These are phyloP conservation scores for Zygosaccharomyces pseudobailii DNA, from an alignment of 1,139 yeast genomes.

Conservation along the genomic window DNA sequence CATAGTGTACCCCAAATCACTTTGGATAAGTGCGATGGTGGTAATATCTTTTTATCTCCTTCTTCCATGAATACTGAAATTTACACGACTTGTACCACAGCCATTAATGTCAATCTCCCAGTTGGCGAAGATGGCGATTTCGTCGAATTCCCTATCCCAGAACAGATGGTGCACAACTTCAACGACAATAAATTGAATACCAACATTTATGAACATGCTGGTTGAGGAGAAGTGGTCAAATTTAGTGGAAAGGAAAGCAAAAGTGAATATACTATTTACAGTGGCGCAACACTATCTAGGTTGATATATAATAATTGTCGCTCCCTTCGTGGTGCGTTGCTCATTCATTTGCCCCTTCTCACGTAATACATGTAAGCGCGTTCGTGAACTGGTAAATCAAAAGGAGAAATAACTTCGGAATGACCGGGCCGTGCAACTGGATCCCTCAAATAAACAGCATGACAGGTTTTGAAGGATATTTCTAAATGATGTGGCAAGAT, in stretches of 20 bases:
- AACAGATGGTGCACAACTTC: constrained; percentile 70
- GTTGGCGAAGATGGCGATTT: constrained; percentile 57
- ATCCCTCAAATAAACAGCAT: constrained; percentile 90
- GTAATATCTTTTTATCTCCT: constrained; percentile 71
- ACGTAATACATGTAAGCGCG: constrained; percentile 94
- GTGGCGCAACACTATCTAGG: constrained; percentile 3
- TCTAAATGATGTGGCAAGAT: constrained; percentile 89
- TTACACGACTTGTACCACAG: constrained; percentile 78
- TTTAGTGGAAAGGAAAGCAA: not conserved
- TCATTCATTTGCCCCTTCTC: constrained; percentile 57
- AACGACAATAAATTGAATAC: constrained; percentile 45
- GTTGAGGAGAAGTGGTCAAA: constrained; percentile 30
- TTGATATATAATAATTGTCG: not conserved
- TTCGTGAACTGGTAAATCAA: constrained; percentile 77
- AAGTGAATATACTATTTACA: constrained; percentile 12
- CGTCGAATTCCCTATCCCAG: constrained; percentile 78
- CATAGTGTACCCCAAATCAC: constrained; percentile 78
- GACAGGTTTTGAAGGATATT: constrained; percentile 84
- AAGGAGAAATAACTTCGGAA: constrained; percentile 92
- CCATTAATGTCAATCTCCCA: constrained; percentile 80
- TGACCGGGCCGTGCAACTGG: constrained; percentile 98
- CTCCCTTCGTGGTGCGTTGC: constrained; percentile 2
- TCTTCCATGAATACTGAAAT: constrained; percentile 67
- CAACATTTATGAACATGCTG: constrained; percentile 55
- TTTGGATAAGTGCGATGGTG: constrained; percentile 85